Conservation (phyloP, 305 asterid genomes). For the Rubia tinctorum region DNA sequence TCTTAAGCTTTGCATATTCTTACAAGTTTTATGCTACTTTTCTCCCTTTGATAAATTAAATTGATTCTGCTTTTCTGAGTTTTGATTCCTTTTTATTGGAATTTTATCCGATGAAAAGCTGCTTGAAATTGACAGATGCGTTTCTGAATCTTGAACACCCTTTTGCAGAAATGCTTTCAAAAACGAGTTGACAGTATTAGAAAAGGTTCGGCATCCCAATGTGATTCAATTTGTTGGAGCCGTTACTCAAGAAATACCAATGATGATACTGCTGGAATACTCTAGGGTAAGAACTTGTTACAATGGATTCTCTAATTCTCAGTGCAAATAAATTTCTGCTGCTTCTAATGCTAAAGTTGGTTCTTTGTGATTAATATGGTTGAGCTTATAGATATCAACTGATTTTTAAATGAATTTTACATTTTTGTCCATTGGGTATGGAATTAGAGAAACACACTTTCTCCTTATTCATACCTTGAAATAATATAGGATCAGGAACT, state of each 20-base stretch:
- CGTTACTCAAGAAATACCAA: constrained; percentile 93
- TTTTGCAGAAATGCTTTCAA: constrained; percentile 77
- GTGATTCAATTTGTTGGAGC: constrained; percentile 99
- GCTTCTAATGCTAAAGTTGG: background rate
- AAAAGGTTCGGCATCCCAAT: constrained; percentile 97
- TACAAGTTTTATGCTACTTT: background rate
- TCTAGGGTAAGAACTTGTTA: constrained; percentile 58
- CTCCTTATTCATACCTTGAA: background rate
- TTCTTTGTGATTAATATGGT: background rate
- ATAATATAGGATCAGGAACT: background rate
- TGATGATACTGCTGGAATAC: constrained; percentile 95
- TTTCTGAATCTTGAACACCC: background rate
- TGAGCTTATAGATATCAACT: background rate
- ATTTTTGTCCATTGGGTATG: background rate
- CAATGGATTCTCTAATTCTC: constrained; percentile 10
- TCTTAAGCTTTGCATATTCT: background rate
- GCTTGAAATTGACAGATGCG: background rate
- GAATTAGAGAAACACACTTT: background rate
- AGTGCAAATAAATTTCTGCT: background rate
- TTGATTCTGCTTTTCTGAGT: constrained; percentile 1
- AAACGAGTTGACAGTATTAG: constrained; percentile 81
- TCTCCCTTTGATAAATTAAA: background rate
- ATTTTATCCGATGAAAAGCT: background rate
- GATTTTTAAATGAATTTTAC: background rate
- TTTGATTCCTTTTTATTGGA: background rate